Percentiles rank a stretch among this genome's conserved stretches.
These are phyloP conservation scores for Aureobasidium sp. DNA, from an alignment of 2,329 filamentous ascomycete species.

Conservation along the genomic window DNA sequence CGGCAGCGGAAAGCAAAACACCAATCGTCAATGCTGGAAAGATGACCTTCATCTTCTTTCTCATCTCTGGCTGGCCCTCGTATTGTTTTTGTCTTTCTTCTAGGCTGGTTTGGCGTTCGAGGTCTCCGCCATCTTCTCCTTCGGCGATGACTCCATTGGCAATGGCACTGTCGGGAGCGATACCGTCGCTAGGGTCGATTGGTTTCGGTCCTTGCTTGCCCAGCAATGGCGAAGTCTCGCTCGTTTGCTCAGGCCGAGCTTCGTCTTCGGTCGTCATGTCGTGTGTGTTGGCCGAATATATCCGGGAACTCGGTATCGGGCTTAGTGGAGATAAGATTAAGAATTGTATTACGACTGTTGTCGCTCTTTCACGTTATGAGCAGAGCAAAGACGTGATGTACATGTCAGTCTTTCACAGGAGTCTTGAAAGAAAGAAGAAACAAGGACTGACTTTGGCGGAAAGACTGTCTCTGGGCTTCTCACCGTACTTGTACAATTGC, in stretches of 20 bases:
- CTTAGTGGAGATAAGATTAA: constrained; percentile 2
- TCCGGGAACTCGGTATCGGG: not conserved
- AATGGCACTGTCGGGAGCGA: constrained; percentile 24
- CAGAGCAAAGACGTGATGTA: not conserved
- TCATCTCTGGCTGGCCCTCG: constrained; percentile 43
- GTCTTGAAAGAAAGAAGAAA: not conserved
- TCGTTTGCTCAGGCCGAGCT: not conserved
- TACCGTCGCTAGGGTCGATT: constrained; percentile 24
- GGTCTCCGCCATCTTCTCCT: constrained; percentile 21
- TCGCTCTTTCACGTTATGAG: not conserved
- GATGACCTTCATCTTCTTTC: constrained; percentile 41
- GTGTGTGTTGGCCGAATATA: not conserved
- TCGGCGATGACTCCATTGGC: constrained; percentile 19
- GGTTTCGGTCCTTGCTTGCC: constrained; percentile 14
- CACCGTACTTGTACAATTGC: not conserved
- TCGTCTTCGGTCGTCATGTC: constrained; percentile 4
- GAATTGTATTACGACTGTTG: not conserved
- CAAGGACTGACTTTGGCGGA: not conserved
- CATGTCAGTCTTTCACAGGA: not conserved
- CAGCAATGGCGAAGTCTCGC: constrained; percentile 25
- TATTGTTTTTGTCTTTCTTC: constrained; percentile 31
- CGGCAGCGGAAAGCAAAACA: constrained; percentile 65
- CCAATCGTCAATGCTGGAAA: constrained; percentile 56
- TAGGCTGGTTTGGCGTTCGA: constrained; percentile 30
- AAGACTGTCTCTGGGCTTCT: not conserved